Evolutionary conservation across 768 basidiomycete species (phyloP).

Genomic region (Piloderma croceum): DNA sequence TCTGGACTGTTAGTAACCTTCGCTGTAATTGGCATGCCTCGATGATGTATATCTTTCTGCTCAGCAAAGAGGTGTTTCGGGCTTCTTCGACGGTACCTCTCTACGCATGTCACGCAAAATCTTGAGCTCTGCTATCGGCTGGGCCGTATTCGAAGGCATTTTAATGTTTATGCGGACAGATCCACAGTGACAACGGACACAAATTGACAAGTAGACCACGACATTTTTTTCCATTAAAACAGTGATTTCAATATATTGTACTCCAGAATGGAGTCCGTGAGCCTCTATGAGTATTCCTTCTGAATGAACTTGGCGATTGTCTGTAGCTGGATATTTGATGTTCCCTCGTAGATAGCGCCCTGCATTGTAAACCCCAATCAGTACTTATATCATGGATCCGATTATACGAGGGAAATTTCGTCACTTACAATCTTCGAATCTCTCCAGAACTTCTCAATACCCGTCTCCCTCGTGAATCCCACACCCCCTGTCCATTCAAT

Average conservation of each 20-base stretch:
- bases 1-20: constrained; percentile 54
- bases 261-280: too few species aligned
- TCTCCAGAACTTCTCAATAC: constrained; percentile 94
- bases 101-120: constrained; percentile 84
- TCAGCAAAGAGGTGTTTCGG: constrained; percentile 73
- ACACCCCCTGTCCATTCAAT: constrained; percentile 97
- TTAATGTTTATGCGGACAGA: constrained; percentile 50
- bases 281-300: constrained; percentile 64
- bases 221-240: too few species aligned
- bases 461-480: constrained; percentile 89
- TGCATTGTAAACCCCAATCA: constrained; percentile 21
- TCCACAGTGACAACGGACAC: not conserved
- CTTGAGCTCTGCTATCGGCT: constrained; percentile 82
- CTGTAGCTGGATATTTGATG: constrained; percentile 96
- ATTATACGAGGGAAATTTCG: not conserved
- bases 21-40: not conserved
- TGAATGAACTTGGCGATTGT: constrained; percentile 92
- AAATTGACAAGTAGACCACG: too few species aligned
- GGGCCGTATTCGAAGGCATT: constrained; percentile 84
- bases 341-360: constrained; percentile 92
- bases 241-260: too few species aligned
- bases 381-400: too few species aligned
- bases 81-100: constrained; percentile 84
- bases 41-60: constrained; percentile 3
- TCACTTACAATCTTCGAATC: constrained; percentile 89